Evolutionary conservation across 495 filamentous ascomycete species (phyloP), one percentile per base, ranked within the genome.

Genomic region (Lasiosphaeria miniovina): DNA sequence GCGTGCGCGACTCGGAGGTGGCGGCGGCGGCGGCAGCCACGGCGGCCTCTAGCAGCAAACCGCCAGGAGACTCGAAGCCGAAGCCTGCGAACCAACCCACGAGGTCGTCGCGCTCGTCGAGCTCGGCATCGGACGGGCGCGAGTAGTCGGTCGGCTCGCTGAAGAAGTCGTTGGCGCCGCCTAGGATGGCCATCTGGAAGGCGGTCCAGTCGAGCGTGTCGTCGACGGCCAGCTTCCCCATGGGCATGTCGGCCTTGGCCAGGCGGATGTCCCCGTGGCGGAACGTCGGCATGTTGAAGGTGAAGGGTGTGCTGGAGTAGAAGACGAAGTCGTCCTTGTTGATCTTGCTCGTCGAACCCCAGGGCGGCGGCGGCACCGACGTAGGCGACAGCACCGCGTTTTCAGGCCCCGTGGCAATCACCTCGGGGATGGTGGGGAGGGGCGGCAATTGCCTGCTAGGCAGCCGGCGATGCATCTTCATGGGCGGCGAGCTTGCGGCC

Each of bases 111-210:
- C 59, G 61, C 54, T 80, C 74, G 52, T 71, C 65, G 6, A 70
- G 69, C 36, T 79, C 73, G 31, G 64, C 67, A 3, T 70, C 71
- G 12, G 65, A 68, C 36, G 65, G 66, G 31, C 65, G 69, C 15
- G 74, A 68, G 41, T 59, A 71, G 58, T 82, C 77, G 56, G 74
- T 75, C 14, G 68, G 63, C 41, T 80, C 76, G 46, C 68, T 67
- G 55, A 79, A 70, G 57, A 73, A 74, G 60, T 77, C 76, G 36
- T 76, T 77, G 14, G 73, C 73, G 6, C 75, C 78, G 32, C 80
- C 79, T 0, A 75, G 68, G 49, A 83, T 82, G 8, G 81, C 80
- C 70, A 82, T 82, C 64, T 84, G 80, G 62, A 82, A 82, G 10
- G 80, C 80, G 17, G 79, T 82, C 80, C 78, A 82, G 68, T 84